Evolutionary conservation across 1,139 yeast genomes (phyloP).

Genomic region (Yamadazyma kanchanaburiensis): DNA sequence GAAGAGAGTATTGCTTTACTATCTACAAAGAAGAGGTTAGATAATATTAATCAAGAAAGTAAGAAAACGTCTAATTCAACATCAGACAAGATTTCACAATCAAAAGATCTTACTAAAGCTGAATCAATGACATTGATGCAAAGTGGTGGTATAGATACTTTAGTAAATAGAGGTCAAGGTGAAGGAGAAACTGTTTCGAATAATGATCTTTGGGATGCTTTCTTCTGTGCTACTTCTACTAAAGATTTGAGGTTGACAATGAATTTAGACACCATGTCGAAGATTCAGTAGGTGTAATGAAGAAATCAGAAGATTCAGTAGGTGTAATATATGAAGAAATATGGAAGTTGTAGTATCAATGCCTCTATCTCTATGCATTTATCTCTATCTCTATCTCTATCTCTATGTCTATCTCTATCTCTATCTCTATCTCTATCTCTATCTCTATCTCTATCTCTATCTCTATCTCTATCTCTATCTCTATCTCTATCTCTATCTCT

Average conservation of each 20-base stretch:
- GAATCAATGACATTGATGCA: conserved; percentile 36
- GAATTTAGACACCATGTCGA: conserved; percentile 15
- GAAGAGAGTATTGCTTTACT: conserved; percentile 79
- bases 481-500: too few species aligned
- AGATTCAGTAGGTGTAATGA: conserved; percentile 4
- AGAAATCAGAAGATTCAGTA: not conserved
- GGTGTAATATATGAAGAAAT: not conserved
- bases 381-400: too few species aligned
- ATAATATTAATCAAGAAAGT: conserved; percentile 22
- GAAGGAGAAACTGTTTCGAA: conserved; percentile 58
- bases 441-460: too few species aligned
- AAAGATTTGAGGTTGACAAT: conserved; percentile 13
- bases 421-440: too few species aligned
- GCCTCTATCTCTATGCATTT: too few species aligned
- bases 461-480: too few species aligned
- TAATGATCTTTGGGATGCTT: conserved; percentile 59
- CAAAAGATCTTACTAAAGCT: conserved; percentile 25
- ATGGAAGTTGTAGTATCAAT: too few species aligned
- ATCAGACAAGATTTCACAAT: conserved; percentile 12
- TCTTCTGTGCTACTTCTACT: conserved; percentile 36
- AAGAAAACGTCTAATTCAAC: not conserved
- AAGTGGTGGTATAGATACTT: conserved; percentile 37
- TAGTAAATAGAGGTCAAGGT: conserved; percentile 37
- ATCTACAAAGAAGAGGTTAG: conserved; percentile 49
- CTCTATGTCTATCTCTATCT: too few species aligned